Conservation (phyloP, 371 early-diverging fungal genomes). For the Haplosporangium sp. region DNA sequence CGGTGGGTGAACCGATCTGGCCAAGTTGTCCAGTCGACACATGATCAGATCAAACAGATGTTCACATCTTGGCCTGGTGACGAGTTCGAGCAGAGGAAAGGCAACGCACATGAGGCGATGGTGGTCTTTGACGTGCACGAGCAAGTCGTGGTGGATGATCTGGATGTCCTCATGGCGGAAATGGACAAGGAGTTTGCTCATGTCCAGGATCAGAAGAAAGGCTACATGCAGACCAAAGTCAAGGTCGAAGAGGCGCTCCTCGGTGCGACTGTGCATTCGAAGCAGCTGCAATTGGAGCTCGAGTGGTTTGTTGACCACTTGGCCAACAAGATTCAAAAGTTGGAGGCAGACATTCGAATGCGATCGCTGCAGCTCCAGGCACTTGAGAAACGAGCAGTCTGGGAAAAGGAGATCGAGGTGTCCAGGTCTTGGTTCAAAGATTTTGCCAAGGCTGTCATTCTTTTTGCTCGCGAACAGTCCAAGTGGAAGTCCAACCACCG, state of each 20-base stretch:
- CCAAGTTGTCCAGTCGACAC: conserved; percentile 34
- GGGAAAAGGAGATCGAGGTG: conserved; percentile 52
- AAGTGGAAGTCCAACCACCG: conserved; percentile 41
- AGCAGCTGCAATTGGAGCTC: conserved; percentile 42
- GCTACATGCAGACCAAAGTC: conserved; percentile 16
- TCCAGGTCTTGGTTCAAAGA: conserved; percentile 55
- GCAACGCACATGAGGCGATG: conserved; percentile 26
- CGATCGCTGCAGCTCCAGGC: conserved; percentile 38
- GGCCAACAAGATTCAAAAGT: conserved; percentile 24
- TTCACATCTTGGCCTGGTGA: conserved; percentile 51
- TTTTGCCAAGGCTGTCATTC: conserved; percentile 49
- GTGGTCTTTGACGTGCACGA: conserved; percentile 54
- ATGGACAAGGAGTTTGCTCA: conserved; percentile 41
- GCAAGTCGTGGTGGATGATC: conserved; percentile 43
- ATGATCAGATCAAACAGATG: conserved; percentile 52
- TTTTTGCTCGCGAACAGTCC: conserved; percentile 45
- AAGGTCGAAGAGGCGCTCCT: conserved; percentile 23
- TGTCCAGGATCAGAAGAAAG: conserved; percentile 30
- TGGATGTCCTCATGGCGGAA: conserved; percentile 45
- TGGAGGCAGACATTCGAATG: conserved; percentile 39
- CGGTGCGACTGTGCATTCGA: conserved; percentile 36
- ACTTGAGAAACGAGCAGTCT: conserved; percentile 40
- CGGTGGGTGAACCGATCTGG: conserved; percentile 25
- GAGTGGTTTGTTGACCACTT: conserved; percentile 38
- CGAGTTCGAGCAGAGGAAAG: conserved; percentile 39